Evolutionary conservation across 2,329 filamentous ascomycete genomes (phyloP), one percentile per base, ranked within the genome.

Genomic region (Dothistroma pini): DNA sequence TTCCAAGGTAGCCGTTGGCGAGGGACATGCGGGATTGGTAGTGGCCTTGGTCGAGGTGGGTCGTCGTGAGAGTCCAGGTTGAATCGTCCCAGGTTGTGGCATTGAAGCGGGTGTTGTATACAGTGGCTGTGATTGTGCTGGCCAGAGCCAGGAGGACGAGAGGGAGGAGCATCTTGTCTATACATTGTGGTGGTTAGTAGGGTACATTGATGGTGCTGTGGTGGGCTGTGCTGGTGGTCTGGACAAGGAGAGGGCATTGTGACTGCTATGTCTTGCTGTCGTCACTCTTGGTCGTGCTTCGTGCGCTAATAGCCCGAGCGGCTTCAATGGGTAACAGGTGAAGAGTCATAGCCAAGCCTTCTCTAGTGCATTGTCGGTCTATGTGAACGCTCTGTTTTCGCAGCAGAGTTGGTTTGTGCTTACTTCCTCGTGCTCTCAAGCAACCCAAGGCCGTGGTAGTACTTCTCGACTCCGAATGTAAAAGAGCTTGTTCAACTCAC

Each of bases 1-100:
- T 85, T 9, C 86, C 86, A 6, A 88, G 71, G 65, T 89, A 89
- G 21, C 86, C 86, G 70, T 88, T 88, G 4, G 83, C 83, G 44
- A 86, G 76, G 12, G 82, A 82, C 19, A 84, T 79, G 49, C 86
- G 84, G 4, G 84, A 82, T 69, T 88, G 83, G 67, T 83, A 85
- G 67, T 85, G 79, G 32, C 84, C 83, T 73, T 81, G 81, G 61
- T 85, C 80, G 14, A 87, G 73, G 10, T 73, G 71, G 11, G 77
- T 81, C 10, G 83, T 86, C 5, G 76, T 78, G 22, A 87, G 73
- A 14, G 77, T 72, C 85, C 85, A 87, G 44, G 81, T 80, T 22
- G 79, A 76, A 62, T 85, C 80, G 70, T 87, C 82, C 84, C 84
- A 87, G 2, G 80, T 81, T 19, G 85, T 83, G 48, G 79, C 76